Evolutionary conservation across 495 filamentous ascomycete genomes (phyloP).

Genomic region (Hyaloscypha hepaticicola): DNA sequence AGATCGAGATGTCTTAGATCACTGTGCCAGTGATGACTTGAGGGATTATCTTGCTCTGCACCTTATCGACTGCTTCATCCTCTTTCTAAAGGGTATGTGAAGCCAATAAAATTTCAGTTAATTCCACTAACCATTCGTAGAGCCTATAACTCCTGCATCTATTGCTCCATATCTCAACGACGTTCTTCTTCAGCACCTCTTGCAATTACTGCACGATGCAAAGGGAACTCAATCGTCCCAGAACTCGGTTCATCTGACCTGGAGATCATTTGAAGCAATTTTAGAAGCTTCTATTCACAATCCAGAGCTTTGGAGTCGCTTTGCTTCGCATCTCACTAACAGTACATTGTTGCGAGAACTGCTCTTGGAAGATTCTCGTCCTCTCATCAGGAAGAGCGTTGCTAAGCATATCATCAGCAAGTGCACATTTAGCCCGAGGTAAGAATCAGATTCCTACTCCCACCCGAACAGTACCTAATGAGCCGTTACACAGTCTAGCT

Average conservation of each 20-base stretch:
- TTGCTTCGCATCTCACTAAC: slow-evolving; percentile 42
- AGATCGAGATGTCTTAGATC: slow-evolving; percentile 40
- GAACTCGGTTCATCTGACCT: slow-evolving; percentile 43
- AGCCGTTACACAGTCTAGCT: slow-evolving; percentile 22
- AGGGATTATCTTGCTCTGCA: slow-evolving; percentile 40
- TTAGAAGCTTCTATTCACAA: slow-evolving; percentile 65
- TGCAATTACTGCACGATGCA: slow-evolving; percentile 36
- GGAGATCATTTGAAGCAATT: slow-evolving; percentile 58
- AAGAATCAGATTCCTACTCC: background rate
- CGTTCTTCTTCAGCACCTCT: slow-evolving; percentile 36
- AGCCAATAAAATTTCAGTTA: background rate
- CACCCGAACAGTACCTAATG: background rate
- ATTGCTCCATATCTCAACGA: slow-evolving; percentile 20
- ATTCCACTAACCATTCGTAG: slow-evolving; percentile 19
- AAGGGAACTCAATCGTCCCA: slow-evolving; percentile 30
- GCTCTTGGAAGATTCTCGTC: slow-evolving; percentile 43
- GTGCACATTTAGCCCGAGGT: slow-evolving; percentile 29
- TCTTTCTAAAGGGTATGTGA: slow-evolving; percentile 44
- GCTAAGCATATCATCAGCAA: slow-evolving; percentile 38
- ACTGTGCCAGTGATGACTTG: slow-evolving; percentile 39
- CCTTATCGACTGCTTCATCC: slow-evolving; percentile 43
- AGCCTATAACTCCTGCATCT: slow-evolving; percentile 24
- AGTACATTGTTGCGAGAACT: slow-evolving; percentile 38
- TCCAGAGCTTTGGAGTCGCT: slow-evolving; percentile 54
- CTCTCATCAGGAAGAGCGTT: slow-evolving; percentile 41